These are phyloP conservation scores for Abrus pulchellus DNA, from an alignment of 306 rosid genomes.

Conservation along the genomic window DNA sequence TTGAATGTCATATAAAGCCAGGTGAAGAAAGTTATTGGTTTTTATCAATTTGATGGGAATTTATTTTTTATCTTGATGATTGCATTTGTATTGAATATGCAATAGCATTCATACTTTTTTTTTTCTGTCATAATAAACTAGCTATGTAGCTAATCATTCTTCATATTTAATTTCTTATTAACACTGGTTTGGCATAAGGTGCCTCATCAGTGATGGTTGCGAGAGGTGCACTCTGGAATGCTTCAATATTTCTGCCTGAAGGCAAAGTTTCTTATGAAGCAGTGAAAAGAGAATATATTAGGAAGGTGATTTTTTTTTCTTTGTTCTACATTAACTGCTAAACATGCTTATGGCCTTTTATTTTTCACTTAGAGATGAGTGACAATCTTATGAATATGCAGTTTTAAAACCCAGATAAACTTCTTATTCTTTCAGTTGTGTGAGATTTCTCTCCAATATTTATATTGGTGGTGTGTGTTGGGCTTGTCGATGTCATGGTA, in stretches of 20 bases:
- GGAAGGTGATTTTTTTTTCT: slow-evolving; percentile 64
- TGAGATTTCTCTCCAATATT: slow-evolving; percentile 41
- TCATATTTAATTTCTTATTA: slow-evolving; percentile 34
- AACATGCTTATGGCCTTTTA: slow-evolving; percentile 11
- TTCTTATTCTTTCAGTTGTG: not conserved
- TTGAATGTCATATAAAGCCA: slow-evolving; percentile 11
- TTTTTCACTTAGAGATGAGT: slow-evolving; percentile 29
- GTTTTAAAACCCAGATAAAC: slow-evolving; percentile 9
- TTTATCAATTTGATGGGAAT: slow-evolving; percentile 5
- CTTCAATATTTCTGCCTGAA: slow-evolving; percentile 78
- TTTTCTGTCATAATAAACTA: slow-evolving; percentile 7
- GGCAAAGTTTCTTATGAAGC: slow-evolving; percentile 72
- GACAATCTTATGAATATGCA: slow-evolving; percentile 9
- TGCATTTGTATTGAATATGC: slow-evolving; percentile 5
- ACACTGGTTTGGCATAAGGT: slow-evolving; percentile 59
- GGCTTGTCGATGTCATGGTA: slow-evolving; percentile 12
- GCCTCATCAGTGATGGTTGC: slow-evolving; percentile 91
- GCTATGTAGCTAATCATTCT: slow-evolving; percentile 10
- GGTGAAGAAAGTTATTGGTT: not conserved
- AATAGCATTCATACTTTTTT: not conserved
- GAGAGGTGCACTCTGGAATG: slow-evolving; percentile 96
- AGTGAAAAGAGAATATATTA: slow-evolving; percentile 73
- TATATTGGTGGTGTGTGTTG: slow-evolving; percentile 32
- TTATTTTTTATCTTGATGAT: slow-evolving; percentile 25
- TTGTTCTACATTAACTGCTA: slow-evolving; percentile 10